Base-by-base conservation (phyloP, 2,329 filamentous ascomycete genomes). In the Neopestalotiopsis sp. region DNA sequence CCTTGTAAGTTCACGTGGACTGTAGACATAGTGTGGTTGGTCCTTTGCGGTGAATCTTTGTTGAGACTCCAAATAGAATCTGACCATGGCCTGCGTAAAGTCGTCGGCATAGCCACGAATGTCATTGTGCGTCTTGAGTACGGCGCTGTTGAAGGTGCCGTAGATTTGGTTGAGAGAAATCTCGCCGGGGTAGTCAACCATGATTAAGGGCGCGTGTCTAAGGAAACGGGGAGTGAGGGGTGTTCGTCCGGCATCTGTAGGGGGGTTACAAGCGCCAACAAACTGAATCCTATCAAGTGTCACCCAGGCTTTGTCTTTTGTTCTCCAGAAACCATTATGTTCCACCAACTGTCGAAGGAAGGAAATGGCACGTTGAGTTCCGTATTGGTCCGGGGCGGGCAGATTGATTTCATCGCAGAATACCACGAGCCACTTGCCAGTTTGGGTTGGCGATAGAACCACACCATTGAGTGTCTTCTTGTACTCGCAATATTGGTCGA, bases 361-460 rank as follows among this genome's bases (percentile, higher is more conserved):
- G 5, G 96, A 97, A 72, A 99, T 99, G 42, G 96, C 96, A 71
- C 96, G 91, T 80, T 99, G 96, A 1, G 97, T 99, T 67, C 95
- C 95, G 79, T 99, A 99, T 76, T 94, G 95, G 83, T 99, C 96
- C 3, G 96, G 96, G 4, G 96, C 95, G 6, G 96, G 96, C 85
- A 99, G 87, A 81, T 99, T 99, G 84, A 99, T 99, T 80, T 99
- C 96, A 79, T 99, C 96, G 76, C 96, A 99, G 87, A 99, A 99
- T 71, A 99, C 90, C 60, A 99, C 95, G 49, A 99, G 88, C 96
- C 96, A 99, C 74, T 95, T 92, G 28, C 96, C 96, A 75, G 99
- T 97, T 79, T 99, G 97, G 6, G 92, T 97, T 0, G 96, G 96
- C 30, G 95, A 97, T 72, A 99, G 92, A 76, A 98, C 92, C 24